These are phyloP conservation scores for Myriosclerotinia curreyana DNA, from an alignment of 2,329 filamentous ascomycete genomes.

Conservation along the genomic window DNA sequence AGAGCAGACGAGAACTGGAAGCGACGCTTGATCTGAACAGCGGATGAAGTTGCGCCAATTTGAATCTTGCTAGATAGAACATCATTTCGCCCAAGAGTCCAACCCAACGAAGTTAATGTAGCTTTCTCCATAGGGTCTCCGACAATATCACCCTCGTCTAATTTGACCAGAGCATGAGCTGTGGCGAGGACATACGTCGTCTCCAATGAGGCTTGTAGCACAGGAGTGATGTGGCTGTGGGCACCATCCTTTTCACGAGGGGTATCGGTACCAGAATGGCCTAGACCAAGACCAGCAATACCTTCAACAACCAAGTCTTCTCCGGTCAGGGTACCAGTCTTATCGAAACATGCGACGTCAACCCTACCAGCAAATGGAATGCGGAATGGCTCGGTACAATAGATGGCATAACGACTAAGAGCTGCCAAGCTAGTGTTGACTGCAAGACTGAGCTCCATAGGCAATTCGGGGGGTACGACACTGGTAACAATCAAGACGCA, in stretches of 20 bases:
- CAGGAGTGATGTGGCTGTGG: constrained; percentile 72
- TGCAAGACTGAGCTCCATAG: constrained; percentile 95
- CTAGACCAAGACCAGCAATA: constrained; percentile 82
- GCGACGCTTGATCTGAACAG: constrained; percentile 89
- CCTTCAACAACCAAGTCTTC: constrained; percentile 97
- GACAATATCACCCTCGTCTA: constrained; percentile 95
- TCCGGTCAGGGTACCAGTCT: constrained; percentile 94
- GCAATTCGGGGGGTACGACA: constrained; percentile 95
- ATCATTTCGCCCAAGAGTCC: constrained; percentile 89
- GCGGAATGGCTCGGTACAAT: constrained; percentile 97
- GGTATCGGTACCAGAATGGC: constrained; percentile 61
- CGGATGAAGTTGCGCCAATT: constrained; percentile 57
- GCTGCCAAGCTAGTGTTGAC: constrained; percentile 97
- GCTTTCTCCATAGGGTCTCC: constrained; percentile 99
- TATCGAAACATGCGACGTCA: constrained; percentile 97
- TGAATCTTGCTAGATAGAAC: constrained; percentile 67
- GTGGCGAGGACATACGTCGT: constrained; percentile 93
- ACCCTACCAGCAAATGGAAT: constrained; percentile 95
- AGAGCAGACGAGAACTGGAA: constrained; percentile 98
- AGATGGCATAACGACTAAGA: constrained; percentile 92
- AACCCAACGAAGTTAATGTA: constrained; percentile 82
- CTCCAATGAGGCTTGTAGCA: constrained; percentile 68
- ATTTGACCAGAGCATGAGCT: constrained; percentile 89
- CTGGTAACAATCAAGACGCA: constrained; percentile 97
- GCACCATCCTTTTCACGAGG: constrained; percentile 73